Evolutionary conservation across 805 yeast species (phyloP), one percentile per base, ranked within the genome.

Genomic region (Yamadazyma sp.): DNA sequence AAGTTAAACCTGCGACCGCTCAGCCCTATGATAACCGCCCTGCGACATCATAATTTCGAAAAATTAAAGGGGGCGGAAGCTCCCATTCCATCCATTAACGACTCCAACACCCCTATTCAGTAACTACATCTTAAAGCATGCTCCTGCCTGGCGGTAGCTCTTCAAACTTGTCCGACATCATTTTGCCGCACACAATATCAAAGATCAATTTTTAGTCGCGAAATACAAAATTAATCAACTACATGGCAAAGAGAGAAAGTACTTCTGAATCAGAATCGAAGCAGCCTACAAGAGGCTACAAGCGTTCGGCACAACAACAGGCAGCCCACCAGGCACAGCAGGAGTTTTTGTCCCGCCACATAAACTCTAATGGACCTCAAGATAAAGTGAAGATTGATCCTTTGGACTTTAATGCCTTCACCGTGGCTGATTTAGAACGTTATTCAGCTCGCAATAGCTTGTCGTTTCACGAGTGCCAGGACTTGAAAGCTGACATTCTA

Each of bases 291-390:
- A 62, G 81, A 40, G 67, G 77, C 0, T 69, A 77, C n/a, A 78
- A 80, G 48, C 29, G 44, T 7, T 35, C 31, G 4, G 69, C 83
- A 43, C 71, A 75, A 40, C 74, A 77, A 3, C 87, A 82, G 29
- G 83, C 82, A 14, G 88, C 83, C 47, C 75, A 77, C 3, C 87
- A 82, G 29, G 83, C 82, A 13, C 88, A 83, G 48, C 84, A 80
- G 41, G 84, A 81, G 45, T 75, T 73, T 31, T 62, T 82, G 4
- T 69, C 77, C n/a, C 78, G 77, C 42, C 87, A 84, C 56, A 78
- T 84, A 27, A 74, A 83, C 47, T 76, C 84, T 16, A 84, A 84
- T 50, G 90, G 89, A 3, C 90, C 90, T 1, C 64, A 73, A 27
- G 82, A 81, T 46, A 53, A 53, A 21, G 71, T 73, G 0, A 59